Percentiles rank a stretch among this genome's conserved stretches.
Conservation (phyloP, 1,284 basidiomycete genomes). For the Tilletiaria anomala region DNA sequence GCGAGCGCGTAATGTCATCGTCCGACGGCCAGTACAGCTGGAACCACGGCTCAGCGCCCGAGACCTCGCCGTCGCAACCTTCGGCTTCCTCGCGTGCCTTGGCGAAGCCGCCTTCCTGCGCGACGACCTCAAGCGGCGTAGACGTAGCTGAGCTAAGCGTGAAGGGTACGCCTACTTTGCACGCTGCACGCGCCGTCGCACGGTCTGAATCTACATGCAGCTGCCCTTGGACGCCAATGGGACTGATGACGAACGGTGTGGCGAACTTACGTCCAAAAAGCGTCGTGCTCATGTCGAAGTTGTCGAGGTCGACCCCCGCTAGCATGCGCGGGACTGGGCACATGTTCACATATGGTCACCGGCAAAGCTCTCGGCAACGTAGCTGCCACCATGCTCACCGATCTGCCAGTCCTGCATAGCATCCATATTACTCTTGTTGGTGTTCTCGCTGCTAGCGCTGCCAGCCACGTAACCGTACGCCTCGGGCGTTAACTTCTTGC, state of each 20-base stretch:
- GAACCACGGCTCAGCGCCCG: too few species aligned
- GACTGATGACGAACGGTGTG: constrained; percentile 21
- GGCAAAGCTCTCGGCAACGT: background rate
- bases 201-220: constrained; percentile 3
- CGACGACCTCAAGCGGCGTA: too few species aligned
- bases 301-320: too few species aligned
- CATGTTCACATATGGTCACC: background rate
- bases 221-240: constrained; percentile 18
- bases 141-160: too few species aligned
- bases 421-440: constrained; percentile 14
- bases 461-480: constrained; percentile 28
- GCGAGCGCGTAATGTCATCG: constrained; percentile 51
- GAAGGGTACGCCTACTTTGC: constrained; percentile 3
- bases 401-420: constrained; percentile 20
- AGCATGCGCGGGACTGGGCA: too few species aligned
- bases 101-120: too few species aligned
- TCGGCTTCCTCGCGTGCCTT: too few species aligned
- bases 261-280: too few species aligned
- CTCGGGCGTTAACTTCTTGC: constrained; percentile 12
- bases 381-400: constrained; percentile 3
- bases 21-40: constrained; percentile 46
- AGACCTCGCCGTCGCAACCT: too few species aligned
- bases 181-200: constrained; percentile 10
- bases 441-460: constrained; percentile 18
- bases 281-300: too few species aligned